phyloP scores from a whole-genome alignment of 1,284 basidiomycete species.

The Somion occarium region DNA sequence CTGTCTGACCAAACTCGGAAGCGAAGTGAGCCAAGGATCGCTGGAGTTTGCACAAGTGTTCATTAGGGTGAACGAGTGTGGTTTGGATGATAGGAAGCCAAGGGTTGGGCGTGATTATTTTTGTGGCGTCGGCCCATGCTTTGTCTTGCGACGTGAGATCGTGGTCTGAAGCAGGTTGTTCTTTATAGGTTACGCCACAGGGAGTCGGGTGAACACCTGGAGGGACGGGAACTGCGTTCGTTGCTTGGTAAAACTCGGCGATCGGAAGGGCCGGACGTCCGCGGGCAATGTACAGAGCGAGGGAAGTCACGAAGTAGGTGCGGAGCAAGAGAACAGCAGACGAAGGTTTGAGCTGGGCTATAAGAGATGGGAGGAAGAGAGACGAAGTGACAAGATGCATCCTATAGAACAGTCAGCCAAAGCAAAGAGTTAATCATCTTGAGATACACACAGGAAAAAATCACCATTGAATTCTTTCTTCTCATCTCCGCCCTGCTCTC shows the following conservation, averaged over 20 bases:
- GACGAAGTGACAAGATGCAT: conserved; percentile 45
- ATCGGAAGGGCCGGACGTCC: conserved; percentile 34
- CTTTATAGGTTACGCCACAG: conserved; percentile 5
- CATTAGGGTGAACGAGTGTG: conserved; percentile 49
- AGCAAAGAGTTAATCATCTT: background rate
- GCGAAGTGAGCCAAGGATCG: conserved; percentile 53
- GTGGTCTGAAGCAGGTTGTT: background rate
- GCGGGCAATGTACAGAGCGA: conserved; percentile 34
- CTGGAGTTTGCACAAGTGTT: conserved; percentile 58
- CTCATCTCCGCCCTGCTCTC: conserved; percentile 14
- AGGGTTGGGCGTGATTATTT: conserved; percentile 34
- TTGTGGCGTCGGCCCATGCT: conserved; percentile 12
- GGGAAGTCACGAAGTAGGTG: conserved; percentile 32
- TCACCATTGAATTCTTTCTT: conserved; percentile 34
- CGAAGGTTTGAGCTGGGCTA: conserved; percentile 24
- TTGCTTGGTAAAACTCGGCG: conserved; percentile 30
- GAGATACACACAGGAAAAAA: conserved; percentile 30
- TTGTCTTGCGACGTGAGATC: background rate
- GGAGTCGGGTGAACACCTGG: conserved; percentile 18
- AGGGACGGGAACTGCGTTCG: conserved; percentile 26
- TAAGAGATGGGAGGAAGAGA: conserved; percentile 36
- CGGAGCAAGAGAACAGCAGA: conserved; percentile 30
- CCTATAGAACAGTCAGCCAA: conserved; percentile 16
- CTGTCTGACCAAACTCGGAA: conserved; percentile 40
- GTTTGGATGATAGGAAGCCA: conserved; percentile 55